Evolutionary conservation across 2,329 filamentous ascomycete genomes (phyloP).

Genomic region (Triangularia setosa): DNA sequence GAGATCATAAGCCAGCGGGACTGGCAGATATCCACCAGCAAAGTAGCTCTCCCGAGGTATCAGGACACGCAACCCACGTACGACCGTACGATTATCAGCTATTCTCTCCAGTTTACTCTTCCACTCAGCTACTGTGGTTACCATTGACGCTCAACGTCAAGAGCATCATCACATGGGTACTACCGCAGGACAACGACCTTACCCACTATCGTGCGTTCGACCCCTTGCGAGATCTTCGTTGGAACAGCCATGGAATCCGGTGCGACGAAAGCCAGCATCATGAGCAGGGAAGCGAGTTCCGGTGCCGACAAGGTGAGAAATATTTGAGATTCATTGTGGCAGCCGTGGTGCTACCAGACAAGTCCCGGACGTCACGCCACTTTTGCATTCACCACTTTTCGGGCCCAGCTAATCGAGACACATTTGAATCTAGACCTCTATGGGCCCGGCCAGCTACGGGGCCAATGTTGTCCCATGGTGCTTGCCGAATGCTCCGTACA

Average conservation of each 20-base stretch:
- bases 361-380: conserved; percentile 6
- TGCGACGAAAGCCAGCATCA: conserved; percentile 2
- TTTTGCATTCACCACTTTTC: neutral
- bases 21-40: neutral
- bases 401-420: neutral
- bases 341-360: neutral
- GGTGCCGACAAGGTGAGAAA: conserved; percentile 8
- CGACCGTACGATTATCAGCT: neutral
- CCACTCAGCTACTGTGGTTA: neutral
- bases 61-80: neutral
- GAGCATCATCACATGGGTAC: conserved; percentile 8
- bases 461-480: conserved; percentile 13
- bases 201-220: conserved; percentile 4
- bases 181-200: neutral
- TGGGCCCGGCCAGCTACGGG: neutral
- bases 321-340: neutral
- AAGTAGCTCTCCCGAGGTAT: neutral
- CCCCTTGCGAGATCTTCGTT: neutral
- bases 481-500: neutral
- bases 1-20: neutral
- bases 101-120: neutral
- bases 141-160: neutral
- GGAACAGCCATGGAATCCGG: conserved; percentile 11
- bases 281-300: neutral
- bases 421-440: neutral